These are phyloP conservation scores for Yamadazyma triangularis DNA, from an alignment of 1,139 yeast species.

Conservation along the genomic window DNA sequence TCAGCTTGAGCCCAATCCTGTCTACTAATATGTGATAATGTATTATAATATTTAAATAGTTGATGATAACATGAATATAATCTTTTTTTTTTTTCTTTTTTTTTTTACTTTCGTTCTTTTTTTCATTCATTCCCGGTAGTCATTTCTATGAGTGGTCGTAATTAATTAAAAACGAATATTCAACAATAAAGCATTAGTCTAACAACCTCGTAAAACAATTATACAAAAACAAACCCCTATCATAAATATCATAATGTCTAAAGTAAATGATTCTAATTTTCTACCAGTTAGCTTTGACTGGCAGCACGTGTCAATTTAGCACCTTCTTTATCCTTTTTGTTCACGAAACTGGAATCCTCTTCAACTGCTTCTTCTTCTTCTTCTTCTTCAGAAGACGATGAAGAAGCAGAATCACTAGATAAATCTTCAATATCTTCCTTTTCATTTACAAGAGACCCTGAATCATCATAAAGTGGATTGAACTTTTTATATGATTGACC, in stretches of 20 bases:
- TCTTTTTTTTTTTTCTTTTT: too few species aligned
- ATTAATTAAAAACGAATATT: too few species aligned
- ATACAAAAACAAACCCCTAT: too few species aligned
- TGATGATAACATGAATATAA: too few species aligned
- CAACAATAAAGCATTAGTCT: too few species aligned
- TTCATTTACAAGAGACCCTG: slow-evolving; percentile 28
- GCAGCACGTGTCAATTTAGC: slow-evolving; percentile 36
- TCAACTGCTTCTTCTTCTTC: slow-evolving; percentile 22
- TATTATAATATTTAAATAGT: too few species aligned
- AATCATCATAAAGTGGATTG: slow-evolving; percentile 53
- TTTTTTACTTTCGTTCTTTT: too few species aligned
- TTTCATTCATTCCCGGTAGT: too few species aligned
- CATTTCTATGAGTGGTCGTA: too few species aligned
- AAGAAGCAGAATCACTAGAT: slow-evolving; percentile 22
- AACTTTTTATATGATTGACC: slow-evolving; percentile 68
- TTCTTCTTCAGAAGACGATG: slow-evolving; percentile 30
- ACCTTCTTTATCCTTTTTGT: slow-evolving; percentile 15
- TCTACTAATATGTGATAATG: slow-evolving; percentile 1
- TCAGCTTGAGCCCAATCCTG: neutral
- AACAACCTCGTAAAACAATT: too few species aligned
- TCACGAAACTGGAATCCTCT: too few species aligned
- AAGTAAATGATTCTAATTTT: neutral
- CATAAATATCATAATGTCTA: too few species aligned
- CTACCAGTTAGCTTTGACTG: slow-evolving; percentile 24
- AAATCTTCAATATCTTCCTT: slow-evolving; percentile 20